Evolutionary conservation across 345 rosid genomes (phyloP).

Genomic region (Eucalyptus shirleyi): DNA sequence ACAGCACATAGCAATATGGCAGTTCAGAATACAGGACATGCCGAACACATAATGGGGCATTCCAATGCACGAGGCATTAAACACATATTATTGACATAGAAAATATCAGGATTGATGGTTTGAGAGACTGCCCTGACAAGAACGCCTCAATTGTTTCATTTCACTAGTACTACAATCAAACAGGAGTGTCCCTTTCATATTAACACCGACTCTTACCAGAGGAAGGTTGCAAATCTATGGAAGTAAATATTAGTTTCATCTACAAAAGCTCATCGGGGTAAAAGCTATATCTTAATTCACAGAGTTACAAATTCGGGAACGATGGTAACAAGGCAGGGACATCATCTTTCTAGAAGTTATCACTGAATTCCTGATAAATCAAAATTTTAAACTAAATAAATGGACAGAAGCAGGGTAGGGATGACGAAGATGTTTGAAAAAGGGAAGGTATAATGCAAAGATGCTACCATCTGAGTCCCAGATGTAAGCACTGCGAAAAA

Average conservation of each 20-base stretch:
- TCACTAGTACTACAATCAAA: not conserved
- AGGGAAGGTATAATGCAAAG: not conserved
- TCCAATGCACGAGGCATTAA: not conserved
- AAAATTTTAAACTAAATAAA: not conserved
- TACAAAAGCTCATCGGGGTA: not conserved
- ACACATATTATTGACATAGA: not conserved
- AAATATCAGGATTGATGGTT: not conserved
- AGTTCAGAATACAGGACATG: not conserved
- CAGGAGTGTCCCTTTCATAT: not conserved
- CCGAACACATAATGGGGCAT: not conserved
- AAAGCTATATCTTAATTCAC: not conserved
- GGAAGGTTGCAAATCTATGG: not conserved
- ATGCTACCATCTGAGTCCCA: not conserved
- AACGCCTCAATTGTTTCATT: not conserved
- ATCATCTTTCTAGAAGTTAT: not conserved
- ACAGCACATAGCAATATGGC: not conserved
- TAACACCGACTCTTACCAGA: not conserved
- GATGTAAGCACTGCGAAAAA: not conserved
- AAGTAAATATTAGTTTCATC: not conserved
- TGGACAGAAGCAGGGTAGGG: not conserved
- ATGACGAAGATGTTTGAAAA: not conserved
- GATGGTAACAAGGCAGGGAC: not conserved
- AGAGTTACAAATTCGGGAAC: not conserved
- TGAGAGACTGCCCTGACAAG: not conserved
- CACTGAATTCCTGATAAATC: not conserved